A percentile compares a stretch with the other conserved stretches of the same genome.
Conservation (phyloP, 2,329 filamentous ascomycete genomes). For the Cordyceps cateniannulata region DNA sequence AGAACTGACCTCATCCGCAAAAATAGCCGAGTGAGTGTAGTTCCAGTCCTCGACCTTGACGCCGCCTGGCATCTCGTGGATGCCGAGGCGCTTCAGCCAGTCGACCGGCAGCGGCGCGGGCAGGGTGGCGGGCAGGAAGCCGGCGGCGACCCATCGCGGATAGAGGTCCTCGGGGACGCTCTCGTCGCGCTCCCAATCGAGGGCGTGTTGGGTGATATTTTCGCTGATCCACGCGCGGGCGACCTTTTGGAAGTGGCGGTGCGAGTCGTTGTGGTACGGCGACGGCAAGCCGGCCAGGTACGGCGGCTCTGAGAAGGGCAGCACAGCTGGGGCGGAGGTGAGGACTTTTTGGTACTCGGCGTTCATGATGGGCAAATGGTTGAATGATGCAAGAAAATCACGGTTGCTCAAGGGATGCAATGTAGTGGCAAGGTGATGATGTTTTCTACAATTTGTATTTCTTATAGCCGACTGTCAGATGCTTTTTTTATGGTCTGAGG, state of each 20-base stretch:
- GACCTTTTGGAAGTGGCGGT: slow-evolving; percentile 58
- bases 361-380: slow-evolving; percentile 4
- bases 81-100: slow-evolving; percentile 59
- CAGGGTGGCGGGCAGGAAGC: slow-evolving; percentile 63
- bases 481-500: background rate
- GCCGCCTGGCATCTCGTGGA: slow-evolving; percentile 59
- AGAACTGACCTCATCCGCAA: slow-evolving; percentile 45
- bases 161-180: slow-evolving; percentile 55
- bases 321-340: slow-evolving; percentile 9
- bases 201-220: slow-evolving; percentile 53
- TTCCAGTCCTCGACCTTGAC: slow-evolving; percentile 69
- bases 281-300: slow-evolving; percentile 64
- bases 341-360: slow-evolving; percentile 9
- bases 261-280: slow-evolving; percentile 62
- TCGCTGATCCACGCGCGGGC: slow-evolving; percentile 60
- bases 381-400: background rate
- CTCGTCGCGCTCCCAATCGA: slow-evolving; percentile 65
- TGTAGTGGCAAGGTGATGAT: too few species aligned
- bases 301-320: slow-evolving; percentile 64
- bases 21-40: slow-evolving; percentile 64
- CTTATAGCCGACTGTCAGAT: slow-evolving; percentile 9
- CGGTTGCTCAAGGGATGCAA: background rate
- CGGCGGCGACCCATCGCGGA: slow-evolving; percentile 48
- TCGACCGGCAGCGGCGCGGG: slow-evolving; percentile 62
- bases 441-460: background rate